Percentiles rank a stretch among this genome's conserved stretches.
Conservation (phyloP, 495 filamentous ascomycete species). For the Oidiodendron maius region DNA sequence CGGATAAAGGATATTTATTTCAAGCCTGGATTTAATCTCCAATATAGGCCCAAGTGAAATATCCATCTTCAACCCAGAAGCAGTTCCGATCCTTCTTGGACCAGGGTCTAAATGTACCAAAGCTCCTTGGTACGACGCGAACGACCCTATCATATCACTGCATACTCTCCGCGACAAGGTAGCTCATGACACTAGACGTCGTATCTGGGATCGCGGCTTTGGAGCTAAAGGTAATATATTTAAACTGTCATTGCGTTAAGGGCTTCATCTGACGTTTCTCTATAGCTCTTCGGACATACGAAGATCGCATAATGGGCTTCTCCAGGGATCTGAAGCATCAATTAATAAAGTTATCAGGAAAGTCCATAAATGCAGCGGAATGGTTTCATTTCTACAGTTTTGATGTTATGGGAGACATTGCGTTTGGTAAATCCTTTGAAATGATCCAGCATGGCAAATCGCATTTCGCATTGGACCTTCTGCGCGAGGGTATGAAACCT, state of each 20-base stretch:
- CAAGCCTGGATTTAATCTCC: no score
- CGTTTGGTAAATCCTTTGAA: slow-evolving; percentile 21
- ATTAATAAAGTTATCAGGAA: slow-evolving; percentile 9
- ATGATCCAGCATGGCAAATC: slow-evolving; percentile 33
- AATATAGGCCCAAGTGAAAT: slow-evolving; percentile 28
- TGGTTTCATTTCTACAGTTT: slow-evolving; percentile 33
- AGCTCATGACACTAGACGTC: slow-evolving; percentile 26
- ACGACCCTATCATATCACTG: slow-evolving; percentile 31
- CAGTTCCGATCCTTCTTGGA: slow-evolving; percentile 24
- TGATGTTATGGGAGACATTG: slow-evolving; percentile 15
- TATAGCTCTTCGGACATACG: slow-evolving; percentile 19
- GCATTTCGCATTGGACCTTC: slow-evolving; percentile 22
- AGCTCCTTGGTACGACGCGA: slow-evolving; percentile 40
- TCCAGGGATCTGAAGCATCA: slow-evolving; percentile 22
- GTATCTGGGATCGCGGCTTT: slow-evolving; percentile 29
- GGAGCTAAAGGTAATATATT: slow-evolving; percentile 20
- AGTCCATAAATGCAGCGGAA: slow-evolving; percentile 24
- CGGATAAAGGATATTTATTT: no score
- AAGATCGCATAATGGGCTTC: slow-evolving; percentile 20
- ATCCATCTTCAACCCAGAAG: slow-evolving; percentile 30
- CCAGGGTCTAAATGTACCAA: slow-evolving; percentile 28
- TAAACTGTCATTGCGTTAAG: no score
- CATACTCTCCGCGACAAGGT: slow-evolving; percentile 30
- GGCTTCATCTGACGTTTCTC: no score
- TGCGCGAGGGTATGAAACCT: slow-evolving; percentile 28